Conservation (phyloP, 148 eudicot genomes). For the Vaccinium myrtillus region DNA sequence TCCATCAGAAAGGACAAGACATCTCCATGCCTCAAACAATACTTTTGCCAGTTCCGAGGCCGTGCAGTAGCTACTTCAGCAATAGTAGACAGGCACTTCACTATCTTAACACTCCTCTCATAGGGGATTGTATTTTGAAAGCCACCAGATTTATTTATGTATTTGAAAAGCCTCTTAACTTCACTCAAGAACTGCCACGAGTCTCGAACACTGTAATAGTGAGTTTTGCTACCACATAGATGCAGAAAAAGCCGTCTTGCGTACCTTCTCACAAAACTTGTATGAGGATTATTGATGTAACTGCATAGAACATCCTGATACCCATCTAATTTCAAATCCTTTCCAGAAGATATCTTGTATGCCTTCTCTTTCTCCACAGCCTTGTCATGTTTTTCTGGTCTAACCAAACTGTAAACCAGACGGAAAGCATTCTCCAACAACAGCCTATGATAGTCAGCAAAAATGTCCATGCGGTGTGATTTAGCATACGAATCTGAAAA, state of each 20-base stretch:
- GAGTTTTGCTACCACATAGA: constrained; percentile 97
- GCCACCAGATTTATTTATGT: constrained; percentile 79
- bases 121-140: constrained; percentile 78
- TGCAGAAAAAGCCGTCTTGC: constrained; percentile 97
- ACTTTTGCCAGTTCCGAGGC: constrained; percentile 99
- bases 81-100: constrained; percentile 80
- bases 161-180: constrained; percentile 85
- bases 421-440: constrained; percentile 92
- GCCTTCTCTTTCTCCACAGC: constrained; percentile 83
- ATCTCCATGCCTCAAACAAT: constrained; percentile 85
- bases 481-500: constrained; percentile 98
- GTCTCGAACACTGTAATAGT: constrained; percentile 94
- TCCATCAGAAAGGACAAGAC: constrained; percentile 77
- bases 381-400: constrained; percentile 98
- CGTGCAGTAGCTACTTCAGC: constrained; percentile 98
- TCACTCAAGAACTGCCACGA: constrained; percentile 95
- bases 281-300: constrained; percentile 88
- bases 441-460: constrained; percentile 93
- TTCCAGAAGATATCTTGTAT: constrained; percentile 57
- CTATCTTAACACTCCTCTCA: constrained; percentile 95
- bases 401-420: constrained; percentile 83
- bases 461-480: constrained; percentile 78
- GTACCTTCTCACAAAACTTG: constrained; percentile 84
- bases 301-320: constrained; percentile 99
- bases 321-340: constrained; percentile 92